phyloP scores from a whole-genome alignment of 2,329 filamentous ascomycete species.

The Trichoderma guizhouense region DNA sequence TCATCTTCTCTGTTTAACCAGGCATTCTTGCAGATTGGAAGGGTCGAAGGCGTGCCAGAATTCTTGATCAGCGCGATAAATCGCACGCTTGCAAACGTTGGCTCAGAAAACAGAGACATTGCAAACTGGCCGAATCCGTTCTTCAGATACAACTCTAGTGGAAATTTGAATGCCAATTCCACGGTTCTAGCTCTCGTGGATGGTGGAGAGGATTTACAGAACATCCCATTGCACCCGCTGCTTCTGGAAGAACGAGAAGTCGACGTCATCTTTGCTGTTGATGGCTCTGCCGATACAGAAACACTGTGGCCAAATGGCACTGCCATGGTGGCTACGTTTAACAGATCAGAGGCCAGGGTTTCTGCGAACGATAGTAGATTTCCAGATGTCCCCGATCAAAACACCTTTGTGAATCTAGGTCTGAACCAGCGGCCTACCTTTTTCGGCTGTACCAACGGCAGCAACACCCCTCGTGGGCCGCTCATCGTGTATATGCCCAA shows the following conservation, averaged over 20 bases:
- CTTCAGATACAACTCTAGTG: constrained; percentile 57
- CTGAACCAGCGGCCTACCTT: constrained; percentile 72
- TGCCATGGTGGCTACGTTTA: constrained; percentile 68
- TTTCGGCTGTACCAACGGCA: constrained; percentile 64
- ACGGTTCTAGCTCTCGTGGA: constrained; percentile 68
- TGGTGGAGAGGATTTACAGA: constrained; percentile 74
- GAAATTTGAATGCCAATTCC: constrained; percentile 54
- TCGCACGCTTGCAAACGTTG: constrained; percentile 53
- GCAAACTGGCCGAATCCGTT: constrained; percentile 78
- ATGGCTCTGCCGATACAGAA: constrained; percentile 70
- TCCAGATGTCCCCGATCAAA: constrained; percentile 66
- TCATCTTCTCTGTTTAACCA: constrained; percentile 82
- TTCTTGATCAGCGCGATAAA: constrained; percentile 51
- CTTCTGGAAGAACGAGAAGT: constrained; percentile 69
- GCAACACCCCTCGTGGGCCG: constrained; percentile 41
- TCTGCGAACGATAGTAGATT: constrained; percentile 66
- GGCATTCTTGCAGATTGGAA: constrained; percentile 60
- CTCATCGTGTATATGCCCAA: constrained; percentile 83
- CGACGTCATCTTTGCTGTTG: constrained; percentile 78
- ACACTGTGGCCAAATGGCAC: constrained; percentile 75
- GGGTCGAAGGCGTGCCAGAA: constrained; percentile 40
- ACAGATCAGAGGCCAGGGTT: constrained; percentile 44
- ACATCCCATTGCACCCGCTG: constrained; percentile 74
- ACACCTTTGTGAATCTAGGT: constrained; percentile 75
- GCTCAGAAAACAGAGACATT: constrained; percentile 64